phyloP scores from a whole-genome alignment of 805 yeast genomes.

The Kuraishia capsulata region DNA sequence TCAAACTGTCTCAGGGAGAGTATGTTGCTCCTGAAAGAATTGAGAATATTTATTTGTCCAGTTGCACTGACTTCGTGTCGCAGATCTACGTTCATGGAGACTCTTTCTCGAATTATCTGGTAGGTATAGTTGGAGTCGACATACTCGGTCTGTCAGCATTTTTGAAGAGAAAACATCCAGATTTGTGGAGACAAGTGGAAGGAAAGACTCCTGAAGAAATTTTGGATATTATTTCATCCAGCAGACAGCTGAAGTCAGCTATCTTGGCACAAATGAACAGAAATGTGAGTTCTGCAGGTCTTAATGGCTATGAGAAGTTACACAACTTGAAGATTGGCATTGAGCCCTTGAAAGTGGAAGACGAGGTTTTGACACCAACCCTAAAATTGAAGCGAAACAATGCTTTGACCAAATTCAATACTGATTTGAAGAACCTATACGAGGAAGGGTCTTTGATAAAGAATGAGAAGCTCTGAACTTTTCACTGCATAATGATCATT shows the following conservation, averaged over 20 bases:
- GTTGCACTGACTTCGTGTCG: slow-evolving; percentile 33
- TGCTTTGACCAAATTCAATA: slow-evolving; percentile 6
- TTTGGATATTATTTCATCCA: slow-evolving; percentile 11
- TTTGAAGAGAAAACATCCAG: slow-evolving; percentile 1
- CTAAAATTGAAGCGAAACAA: slow-evolving; percentile 31
- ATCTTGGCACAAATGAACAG: slow-evolving; percentile 28
- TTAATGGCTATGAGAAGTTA: slow-evolving; percentile 58
- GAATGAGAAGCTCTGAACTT: slow-evolving; percentile 4
- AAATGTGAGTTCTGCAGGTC: slow-evolving; percentile 22
- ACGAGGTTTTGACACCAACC: slow-evolving; percentile 63
- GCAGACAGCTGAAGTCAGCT: slow-evolving; percentile 15
- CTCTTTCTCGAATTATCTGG: slow-evolving; percentile 42
- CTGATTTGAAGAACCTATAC: slow-evolving; percentile 4
- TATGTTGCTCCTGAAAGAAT: slow-evolving; percentile 72
- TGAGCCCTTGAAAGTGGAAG: slow-evolving; percentile 56
- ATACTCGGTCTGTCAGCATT: slow-evolving; percentile 16
- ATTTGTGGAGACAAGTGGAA: slow-evolving; percentile 6
- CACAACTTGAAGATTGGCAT: slow-evolving; percentile 42
- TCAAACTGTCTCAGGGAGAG: slow-evolving; percentile 59
- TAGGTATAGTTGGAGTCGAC: slow-evolving; percentile 57
- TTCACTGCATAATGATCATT: too few species aligned
- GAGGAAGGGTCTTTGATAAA: slow-evolving; percentile 8
- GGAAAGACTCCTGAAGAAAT: slow-evolving; percentile 17
- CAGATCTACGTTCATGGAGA: slow-evolving; percentile 63
- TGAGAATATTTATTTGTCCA: slow-evolving; percentile 52